Base-by-base conservation (phyloP, 805 yeast species). In the Priceomyces castillae region DNA sequence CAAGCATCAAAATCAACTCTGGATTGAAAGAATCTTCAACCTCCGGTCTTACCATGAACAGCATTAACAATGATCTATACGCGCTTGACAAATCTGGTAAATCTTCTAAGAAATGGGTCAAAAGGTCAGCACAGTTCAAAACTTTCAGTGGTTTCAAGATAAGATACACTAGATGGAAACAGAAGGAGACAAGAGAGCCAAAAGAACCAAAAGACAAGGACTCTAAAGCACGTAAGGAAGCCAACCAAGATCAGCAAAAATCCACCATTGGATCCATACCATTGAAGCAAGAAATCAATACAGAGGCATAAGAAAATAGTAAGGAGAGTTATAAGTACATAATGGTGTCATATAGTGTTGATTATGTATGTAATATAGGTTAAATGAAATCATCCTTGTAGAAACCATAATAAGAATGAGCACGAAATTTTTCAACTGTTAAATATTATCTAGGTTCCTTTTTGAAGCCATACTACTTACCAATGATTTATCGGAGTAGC, bases 91-190 rank as follows among this genome's bases (percentile, higher is more conserved):
- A 61, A 41, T 56, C 67, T 10, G 73, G 74, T 6, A 57, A 48
- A 38, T 70, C 71, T 19, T 48, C 51, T 14, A 57, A 47, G 40
- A 60, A 50, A 44, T 71, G 74, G 74, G 55, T 49, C 20, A 68
- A 69, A 47, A 55, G 54, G 17, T 58, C 67, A 2, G 43, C 59
- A 9, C 57, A 59, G 41, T 68, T 70, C 53, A 71, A 71, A 61
- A 67, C 75, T 1, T 71, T 71, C 51, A 65, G 67, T 36, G 76
- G 76, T 10, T 71, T 65, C 54, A 69, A 68, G 49, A 60, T 68
- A 10, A 56, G 56, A 37, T 57, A 63, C 42, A 46, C 47, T 1
- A 43, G 47, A 2, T 62, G 57, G 49, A 50, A 46, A 19, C 46
- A 46, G 10, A 53, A 44, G 18, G 51, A 44, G n/a, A 26, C 20